Conservation (phyloP, 257 asterid species). For the Verbascum thapsus region DNA sequence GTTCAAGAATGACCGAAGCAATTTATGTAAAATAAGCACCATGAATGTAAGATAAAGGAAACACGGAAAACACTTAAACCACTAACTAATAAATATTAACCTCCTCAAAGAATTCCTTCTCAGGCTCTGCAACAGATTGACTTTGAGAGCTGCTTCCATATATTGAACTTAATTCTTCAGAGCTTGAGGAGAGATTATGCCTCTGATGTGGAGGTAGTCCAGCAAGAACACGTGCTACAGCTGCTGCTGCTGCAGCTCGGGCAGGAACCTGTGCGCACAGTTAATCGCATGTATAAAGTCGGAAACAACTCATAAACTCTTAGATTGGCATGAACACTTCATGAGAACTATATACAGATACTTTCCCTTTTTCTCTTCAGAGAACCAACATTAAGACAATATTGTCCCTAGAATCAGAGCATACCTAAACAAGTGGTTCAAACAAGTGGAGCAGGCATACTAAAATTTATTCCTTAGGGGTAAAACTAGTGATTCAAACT, state of each 20-base stretch:
- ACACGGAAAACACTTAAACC: constrained; percentile 22
- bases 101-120: constrained; percentile 92
- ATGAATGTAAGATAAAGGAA: constrained; percentile 18
- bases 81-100: constrained; percentile 43
- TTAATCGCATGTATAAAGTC: constrained; percentile 22
- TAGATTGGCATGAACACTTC: constrained; percentile 8
- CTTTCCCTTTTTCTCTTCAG: neutral
- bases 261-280: constrained; percentile 76
- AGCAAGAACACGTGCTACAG: constrained; percentile 93
- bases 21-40: constrained; percentile 21
- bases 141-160: constrained; percentile 71
- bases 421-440: neutral
- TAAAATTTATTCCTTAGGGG: too few species aligned
- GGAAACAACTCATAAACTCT: constrained; percentile 12
- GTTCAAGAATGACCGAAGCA: constrained; percentile 14
- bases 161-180: constrained; percentile 81
- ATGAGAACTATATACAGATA: neutral
- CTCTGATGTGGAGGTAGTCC: constrained; percentile 94
- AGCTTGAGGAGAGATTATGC: constrained; percentile 73
- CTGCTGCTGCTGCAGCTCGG: constrained; percentile 99
- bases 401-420: neutral
- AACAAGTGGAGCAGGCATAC: too few species aligned
- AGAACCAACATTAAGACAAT: neutral
- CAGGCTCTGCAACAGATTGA: constrained; percentile 70
- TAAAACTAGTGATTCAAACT: constrained; percentile 12